Evolutionary conservation across 768 basidiomycete species (phyloP).

Genomic region (Lactarius evosmus): DNA sequence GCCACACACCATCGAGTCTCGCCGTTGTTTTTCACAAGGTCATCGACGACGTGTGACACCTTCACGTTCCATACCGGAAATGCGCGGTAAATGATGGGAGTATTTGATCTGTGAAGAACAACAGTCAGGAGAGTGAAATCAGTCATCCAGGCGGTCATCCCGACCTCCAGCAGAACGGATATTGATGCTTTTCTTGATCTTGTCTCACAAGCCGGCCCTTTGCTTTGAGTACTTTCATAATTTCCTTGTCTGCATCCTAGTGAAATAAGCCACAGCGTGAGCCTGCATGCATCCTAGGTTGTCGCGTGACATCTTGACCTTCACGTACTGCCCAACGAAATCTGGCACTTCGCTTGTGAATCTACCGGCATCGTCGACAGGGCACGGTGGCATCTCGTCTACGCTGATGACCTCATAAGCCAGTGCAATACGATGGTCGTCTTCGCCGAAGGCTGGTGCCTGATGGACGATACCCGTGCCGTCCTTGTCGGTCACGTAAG

Average conservation of each 20-base stretch:
- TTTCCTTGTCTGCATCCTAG: conserved; percentile 89
- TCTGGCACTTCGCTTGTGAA: conserved; percentile 91
- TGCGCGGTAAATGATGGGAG: conserved; percentile 93
- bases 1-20: conserved; percentile 75
- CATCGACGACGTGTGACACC: conserved; percentile 78
- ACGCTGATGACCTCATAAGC: conserved; percentile 75
- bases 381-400: conserved; percentile 95
- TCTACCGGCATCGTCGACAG: conserved; percentile 83
- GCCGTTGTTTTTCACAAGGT: conserved; percentile 88
- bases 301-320: conserved; percentile 46
- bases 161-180: conserved; percentile 98
- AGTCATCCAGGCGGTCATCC: not conserved
- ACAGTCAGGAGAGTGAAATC: conserved; percentile 1
- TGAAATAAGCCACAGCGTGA: not conserved
- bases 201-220: conserved; percentile 87
- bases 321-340: conserved; percentile 84
- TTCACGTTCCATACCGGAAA: conserved; percentile 96
- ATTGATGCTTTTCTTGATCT: conserved; percentile 82
- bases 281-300: not conserved
- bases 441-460: conserved; percentile 97
- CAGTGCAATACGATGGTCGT: conserved; percentile 93
- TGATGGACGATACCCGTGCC: conserved; percentile 99
- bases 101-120: conserved; percentile 66
- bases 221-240: conserved; percentile 85
- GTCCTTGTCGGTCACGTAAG: conserved; percentile 88